These are phyloP conservation scores for Vigna unguiculata DNA, from an alignment of 306 rosid genomes.

Conservation along the genomic window DNA sequence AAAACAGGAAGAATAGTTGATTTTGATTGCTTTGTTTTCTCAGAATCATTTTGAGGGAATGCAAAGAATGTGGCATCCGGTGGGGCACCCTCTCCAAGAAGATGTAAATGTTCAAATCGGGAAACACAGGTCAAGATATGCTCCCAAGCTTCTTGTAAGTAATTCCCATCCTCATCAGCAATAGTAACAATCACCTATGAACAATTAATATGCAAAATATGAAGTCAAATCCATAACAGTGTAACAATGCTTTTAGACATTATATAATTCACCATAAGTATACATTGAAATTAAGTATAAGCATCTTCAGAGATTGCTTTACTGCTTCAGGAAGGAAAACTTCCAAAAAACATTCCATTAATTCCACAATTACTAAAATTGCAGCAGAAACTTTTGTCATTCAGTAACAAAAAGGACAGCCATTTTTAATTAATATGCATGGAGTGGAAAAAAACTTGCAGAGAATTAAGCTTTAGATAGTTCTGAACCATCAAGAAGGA, in stretches of 20 bases:
- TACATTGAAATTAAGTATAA: constrained; percentile 15
- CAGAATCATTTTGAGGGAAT: constrained; percentile 89
- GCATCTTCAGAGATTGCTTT: constrained; percentile 20
- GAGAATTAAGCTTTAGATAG: constrained; percentile 23
- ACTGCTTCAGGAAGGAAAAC: constrained; percentile 8
- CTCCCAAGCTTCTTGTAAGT: constrained; percentile 99
- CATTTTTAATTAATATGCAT: not conserved
- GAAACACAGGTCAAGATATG: constrained; percentile 99
- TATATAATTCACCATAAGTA: constrained; percentile 11
- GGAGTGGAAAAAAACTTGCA: constrained; percentile 12
- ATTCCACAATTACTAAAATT: not conserved
- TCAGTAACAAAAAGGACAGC: constrained; percentile 18
- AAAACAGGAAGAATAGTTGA: constrained; percentile 86
- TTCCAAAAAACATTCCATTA: constrained; percentile 28
- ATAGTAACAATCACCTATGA: constrained; percentile 84
- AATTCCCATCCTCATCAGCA: constrained; percentile 99
- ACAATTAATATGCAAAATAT: constrained; percentile 50
- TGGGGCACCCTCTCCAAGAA: constrained; percentile 99
- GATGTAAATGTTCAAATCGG: constrained; percentile 99
- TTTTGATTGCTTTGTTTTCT: constrained; percentile 82
- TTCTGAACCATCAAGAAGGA: constrained; percentile 27
- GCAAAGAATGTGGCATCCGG: constrained; percentile 99
- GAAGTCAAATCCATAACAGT: constrained; percentile 42
- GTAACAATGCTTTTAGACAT: constrained; percentile 31
- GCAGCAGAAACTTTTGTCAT: constrained; percentile 6